A percentile compares a stretch with the other conserved stretches of the same genome.
These are phyloP conservation scores for Wakefieldia striispora DNA, from an alignment of 768 basidiomycete species.

Conservation along the genomic window DNA sequence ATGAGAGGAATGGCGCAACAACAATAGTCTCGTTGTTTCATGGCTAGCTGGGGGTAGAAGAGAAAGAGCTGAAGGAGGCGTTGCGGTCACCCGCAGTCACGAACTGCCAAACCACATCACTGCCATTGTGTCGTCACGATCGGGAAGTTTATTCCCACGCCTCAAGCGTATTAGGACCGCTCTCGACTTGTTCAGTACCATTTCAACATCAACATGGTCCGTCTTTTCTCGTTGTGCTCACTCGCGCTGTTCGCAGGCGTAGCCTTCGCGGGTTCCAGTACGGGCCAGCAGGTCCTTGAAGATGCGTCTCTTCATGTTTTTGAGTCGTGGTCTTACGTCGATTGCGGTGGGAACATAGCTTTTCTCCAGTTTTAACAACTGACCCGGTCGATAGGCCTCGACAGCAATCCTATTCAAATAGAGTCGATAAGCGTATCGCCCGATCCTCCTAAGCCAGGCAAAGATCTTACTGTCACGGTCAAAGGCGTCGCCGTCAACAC, in stretches of 20 bases:
- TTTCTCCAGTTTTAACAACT: slow-evolving; percentile 2
- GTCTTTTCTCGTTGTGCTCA: slow-evolving; percentile 24
- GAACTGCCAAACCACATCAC: not conserved
- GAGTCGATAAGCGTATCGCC: slow-evolving; percentile 73
- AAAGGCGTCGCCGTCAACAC: slow-evolving; percentile 52
- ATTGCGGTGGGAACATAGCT: slow-evolving; percentile 65
- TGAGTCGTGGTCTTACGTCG: slow-evolving; percentile 59
- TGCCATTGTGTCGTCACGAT: not conserved
- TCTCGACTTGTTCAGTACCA: slow-evolving; percentile 19
- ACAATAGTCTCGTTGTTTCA: slow-evolving; percentile 85
- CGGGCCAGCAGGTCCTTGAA: slow-evolving; percentile 32
- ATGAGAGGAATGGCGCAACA: slow-evolving; percentile 90
- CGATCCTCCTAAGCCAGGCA: slow-evolving; percentile 86
- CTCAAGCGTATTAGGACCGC: slow-evolving; percentile 11
- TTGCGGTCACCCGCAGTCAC: not conserved
- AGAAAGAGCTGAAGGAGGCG: not conserved
- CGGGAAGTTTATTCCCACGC: slow-evolving; percentile 23
- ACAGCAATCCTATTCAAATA: slow-evolving; percentile 53
- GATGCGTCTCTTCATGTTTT: slow-evolving; percentile 33
- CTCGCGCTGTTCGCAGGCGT: slow-evolving; percentile 27
- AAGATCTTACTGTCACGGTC: slow-evolving; percentile 85
- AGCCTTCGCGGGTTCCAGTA: slow-evolving; percentile 21
- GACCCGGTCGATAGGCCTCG: slow-evolving; percentile 37
- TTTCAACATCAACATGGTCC: slow-evolving; percentile 27
- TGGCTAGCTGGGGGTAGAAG: slow-evolving; percentile 22